Percentiles rank a stretch among this genome's conserved stretches.
These are phyloP conservation scores for Ogataea nitratoaversa DNA, from an alignment of 805 yeast genomes.

Conservation along the genomic window DNA sequence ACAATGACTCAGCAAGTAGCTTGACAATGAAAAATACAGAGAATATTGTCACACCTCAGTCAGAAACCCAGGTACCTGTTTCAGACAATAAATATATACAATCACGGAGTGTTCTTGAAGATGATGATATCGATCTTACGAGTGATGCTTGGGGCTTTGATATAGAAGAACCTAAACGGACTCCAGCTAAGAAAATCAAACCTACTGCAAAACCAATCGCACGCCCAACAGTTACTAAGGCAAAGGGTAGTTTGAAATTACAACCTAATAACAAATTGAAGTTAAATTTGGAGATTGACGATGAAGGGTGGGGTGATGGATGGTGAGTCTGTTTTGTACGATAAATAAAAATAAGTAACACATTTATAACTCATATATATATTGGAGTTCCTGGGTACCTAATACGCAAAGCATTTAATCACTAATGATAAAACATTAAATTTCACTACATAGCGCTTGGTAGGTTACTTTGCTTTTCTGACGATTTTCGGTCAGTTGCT, in stretches of 20 bases:
- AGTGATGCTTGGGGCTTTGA: constrained; percentile 32
- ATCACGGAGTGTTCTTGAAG: constrained; percentile 1
- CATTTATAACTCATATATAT: no score
- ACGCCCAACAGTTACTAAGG: no score
- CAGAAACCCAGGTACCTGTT: neutral
- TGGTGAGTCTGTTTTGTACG: no score
- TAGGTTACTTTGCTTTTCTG: no score
- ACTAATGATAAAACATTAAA: no score
- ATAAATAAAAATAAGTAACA: no score
- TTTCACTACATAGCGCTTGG: no score
- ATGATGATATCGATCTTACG: constrained; percentile 19
- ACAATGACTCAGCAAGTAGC: constrained; percentile 15
- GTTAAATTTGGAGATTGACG: constrained; percentile 31
- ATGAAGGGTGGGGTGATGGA: constrained; percentile 44
- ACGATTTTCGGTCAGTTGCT: no score
- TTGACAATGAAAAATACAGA: constrained; percentile 17
- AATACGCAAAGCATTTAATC: no score
- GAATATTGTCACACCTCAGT: neutral
- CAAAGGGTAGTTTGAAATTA: constrained; percentile 18
- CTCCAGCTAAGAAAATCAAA: neutral
- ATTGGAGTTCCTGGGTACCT: no score
- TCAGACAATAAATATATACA: neutral
- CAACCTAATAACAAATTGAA: constrained; percentile 30
- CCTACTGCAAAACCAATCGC: no score
- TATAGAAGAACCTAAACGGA: constrained; percentile 11